Conservation (phyloP, 768 basidiomycete species). For the Termitomyces sp. region DNA sequence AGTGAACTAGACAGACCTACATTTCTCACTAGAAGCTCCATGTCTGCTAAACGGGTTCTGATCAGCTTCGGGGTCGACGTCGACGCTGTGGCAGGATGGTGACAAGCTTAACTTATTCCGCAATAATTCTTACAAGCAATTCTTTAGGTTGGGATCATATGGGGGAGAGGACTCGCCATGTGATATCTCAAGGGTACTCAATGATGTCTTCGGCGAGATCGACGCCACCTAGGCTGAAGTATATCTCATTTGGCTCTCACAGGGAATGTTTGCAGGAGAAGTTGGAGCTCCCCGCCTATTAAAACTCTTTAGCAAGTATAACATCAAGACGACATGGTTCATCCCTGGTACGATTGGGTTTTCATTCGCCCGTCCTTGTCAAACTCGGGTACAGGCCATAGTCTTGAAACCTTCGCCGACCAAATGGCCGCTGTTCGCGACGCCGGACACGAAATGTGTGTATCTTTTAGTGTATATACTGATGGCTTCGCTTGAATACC, state of each 20-base stretch:
- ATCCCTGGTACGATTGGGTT: conserved; percentile 47
- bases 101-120: background rate
- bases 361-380: background rate
- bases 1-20: no score
- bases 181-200: conserved; percentile 54
- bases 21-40: no score
- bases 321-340: conserved; percentile 66
- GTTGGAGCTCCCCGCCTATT: conserved; percentile 64
- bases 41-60: conserved; percentile 50
- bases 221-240: no score
- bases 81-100: conserved; percentile 76
- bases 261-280: conserved; percentile 73
- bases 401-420: conserved; percentile 68
- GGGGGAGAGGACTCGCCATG: conserved; percentile 68
- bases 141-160: conserved; percentile 59
- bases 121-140: background rate
- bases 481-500: no score
- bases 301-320: conserved; percentile 67
- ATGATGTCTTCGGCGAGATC: no score
- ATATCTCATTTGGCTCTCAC: background rate
- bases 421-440: conserved; percentile 67
- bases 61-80: conserved; percentile 68
- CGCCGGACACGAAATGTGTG: conserved; percentile 66
- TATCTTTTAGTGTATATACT: no score
- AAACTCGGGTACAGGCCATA: conserved; percentile 44